These are phyloP conservation scores for Cyclostephanos invisitatus DNA, from an alignment of 108 stramenopile genomes.

Conservation along the genomic window DNA sequence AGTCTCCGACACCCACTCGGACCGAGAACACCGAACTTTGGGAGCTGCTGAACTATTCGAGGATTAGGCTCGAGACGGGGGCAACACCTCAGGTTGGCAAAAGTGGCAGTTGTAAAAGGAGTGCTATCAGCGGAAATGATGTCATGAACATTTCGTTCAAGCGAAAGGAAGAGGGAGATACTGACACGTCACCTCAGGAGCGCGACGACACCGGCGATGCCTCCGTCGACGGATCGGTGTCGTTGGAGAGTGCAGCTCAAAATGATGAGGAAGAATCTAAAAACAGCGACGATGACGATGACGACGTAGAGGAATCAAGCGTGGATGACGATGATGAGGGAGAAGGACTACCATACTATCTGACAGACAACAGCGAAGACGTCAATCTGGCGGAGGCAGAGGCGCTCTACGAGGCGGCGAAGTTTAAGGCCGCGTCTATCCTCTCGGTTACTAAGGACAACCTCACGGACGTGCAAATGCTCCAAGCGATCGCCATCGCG, in stretches of 20 bases:
- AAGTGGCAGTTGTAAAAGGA: conserved; percentile 11
- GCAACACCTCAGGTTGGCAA: conserved; percentile 43
- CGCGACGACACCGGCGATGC: conserved; percentile 28
- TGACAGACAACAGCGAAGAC: conserved; percentile 34
- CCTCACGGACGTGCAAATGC: conserved; percentile 51
- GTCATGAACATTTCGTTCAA: conserved; percentile 28
- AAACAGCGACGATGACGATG: conserved; percentile 17
- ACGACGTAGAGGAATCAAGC: conserved; percentile 7
- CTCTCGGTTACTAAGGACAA: conserved; percentile 45
- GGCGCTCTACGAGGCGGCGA: conserved; percentile 40
- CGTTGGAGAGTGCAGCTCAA: conserved; percentile 12
- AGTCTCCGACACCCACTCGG: conserved; percentile 25
- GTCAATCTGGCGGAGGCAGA: conserved; percentile 41
- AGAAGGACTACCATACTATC: conserved; percentile 41
- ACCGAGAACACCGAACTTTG: conserved; percentile 50
- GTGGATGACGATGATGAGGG: conserved; percentile 47
- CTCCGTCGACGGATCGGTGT: conserved; percentile 40
- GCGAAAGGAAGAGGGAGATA: not conserved
- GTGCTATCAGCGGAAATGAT: conserved; percentile 19
- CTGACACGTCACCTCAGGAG: conserved; percentile 24
- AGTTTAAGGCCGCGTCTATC: conserved; percentile 46
- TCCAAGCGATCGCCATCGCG: conserved; percentile 49
- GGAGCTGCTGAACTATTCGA: conserved; percentile 51
- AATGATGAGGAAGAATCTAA: conserved; percentile 27
- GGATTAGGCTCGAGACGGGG: conserved; percentile 45